These are phyloP conservation scores for Martiniozyma asiatica DNA, from an alignment of 1,139 yeast genomes.

Conservation along the genomic window DNA sequence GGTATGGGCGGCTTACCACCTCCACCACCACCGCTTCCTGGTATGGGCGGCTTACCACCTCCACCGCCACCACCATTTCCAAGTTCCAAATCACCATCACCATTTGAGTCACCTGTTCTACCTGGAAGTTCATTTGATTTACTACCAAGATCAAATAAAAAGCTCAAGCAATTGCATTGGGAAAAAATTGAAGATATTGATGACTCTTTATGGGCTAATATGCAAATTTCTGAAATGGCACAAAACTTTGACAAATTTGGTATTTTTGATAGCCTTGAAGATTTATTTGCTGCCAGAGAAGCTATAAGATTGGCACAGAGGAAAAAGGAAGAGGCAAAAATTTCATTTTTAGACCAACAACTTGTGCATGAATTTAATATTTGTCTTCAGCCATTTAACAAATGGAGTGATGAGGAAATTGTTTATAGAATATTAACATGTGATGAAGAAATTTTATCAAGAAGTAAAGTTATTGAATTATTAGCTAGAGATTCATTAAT, in stretches of 20 bases:
- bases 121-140: conserved; percentile 38
- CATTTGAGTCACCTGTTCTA: conserved; percentile 22
- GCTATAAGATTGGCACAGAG: conserved; percentile 38
- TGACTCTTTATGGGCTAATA: conserved; percentile 55
- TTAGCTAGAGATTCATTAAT: conserved; percentile 61
- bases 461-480: conserved; percentile 68
- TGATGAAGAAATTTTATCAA: conserved; percentile 55
- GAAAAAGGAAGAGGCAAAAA: conserved; percentile 31
- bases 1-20: conserved; percentile 12
- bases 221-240: conserved; percentile 40
- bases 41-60: conserved; percentile 23
- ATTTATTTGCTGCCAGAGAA: conserved; percentile 70
- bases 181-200: conserved; percentile 57
- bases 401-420: conserved; percentile 48
- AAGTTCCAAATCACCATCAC: conserved; percentile 13
- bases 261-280: conserved; percentile 64
- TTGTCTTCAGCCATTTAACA: conserved; percentile 71
- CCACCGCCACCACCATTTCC: conserved; percentile 30
- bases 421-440: conserved; percentile 59
- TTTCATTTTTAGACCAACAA: conserved; percentile 65
- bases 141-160: conserved; percentile 66
- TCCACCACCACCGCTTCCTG: conserved; percentile 30
- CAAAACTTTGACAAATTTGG: conserved; percentile 53
- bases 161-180: conserved; percentile 76
- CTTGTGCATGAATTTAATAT: conserved; percentile 87